These are phyloP conservation scores for Phytophthora tentaculata DNA, from an alignment of 352 stramenopile genomes.

Conservation along the genomic window DNA sequence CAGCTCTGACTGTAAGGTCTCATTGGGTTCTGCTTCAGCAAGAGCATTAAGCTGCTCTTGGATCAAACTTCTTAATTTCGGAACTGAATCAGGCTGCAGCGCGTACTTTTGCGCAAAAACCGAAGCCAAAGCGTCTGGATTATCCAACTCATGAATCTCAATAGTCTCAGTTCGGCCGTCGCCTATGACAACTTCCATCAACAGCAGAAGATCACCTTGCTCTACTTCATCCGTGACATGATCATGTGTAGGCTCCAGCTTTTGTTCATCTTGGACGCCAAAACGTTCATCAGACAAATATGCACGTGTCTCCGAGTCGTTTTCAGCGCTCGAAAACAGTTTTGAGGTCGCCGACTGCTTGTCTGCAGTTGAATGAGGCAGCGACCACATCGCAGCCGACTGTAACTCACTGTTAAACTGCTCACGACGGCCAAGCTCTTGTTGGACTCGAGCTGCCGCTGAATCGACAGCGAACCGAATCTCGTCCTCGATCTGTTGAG, in stretches of 20 bases:
- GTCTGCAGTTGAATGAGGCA: not conserved
- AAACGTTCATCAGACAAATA: slow-evolving; percentile 2
- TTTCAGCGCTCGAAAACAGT: slow-evolving; percentile 10
- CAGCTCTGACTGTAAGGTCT: slow-evolving; percentile 4
- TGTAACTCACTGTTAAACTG: slow-evolving; percentile 48
- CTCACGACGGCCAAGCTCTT: slow-evolving; percentile 45
- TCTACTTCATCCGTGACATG: not conserved
- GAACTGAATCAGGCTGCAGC: slow-evolving; percentile 55
- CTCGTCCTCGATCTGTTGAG: slow-evolving; percentile 64
- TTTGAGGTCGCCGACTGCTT: slow-evolving; percentile 14
- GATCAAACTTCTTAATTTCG: slow-evolving; percentile 64
- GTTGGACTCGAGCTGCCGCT: slow-evolving; percentile 45
- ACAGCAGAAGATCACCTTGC: slow-evolving; percentile 56
- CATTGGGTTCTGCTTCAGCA: slow-evolving; percentile 33
- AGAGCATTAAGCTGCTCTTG: slow-evolving; percentile 60
- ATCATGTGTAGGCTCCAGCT: not conserved
- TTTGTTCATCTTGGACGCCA: slow-evolving; percentile 4
- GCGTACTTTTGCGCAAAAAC: slow-evolving; percentile 60
- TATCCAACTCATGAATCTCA: slow-evolving; percentile 62
- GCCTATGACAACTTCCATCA: slow-evolving; percentile 83
- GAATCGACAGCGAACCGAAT: slow-evolving; percentile 65
- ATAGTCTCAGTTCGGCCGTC: slow-evolving; percentile 75
- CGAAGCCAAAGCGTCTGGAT: slow-evolving; percentile 49
- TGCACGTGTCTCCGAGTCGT: slow-evolving; percentile 1
- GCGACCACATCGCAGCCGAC: slow-evolving; percentile 19